Conservation (phyloP, 2,329 filamentous ascomycete genomes). For the Colletotrichum gigasporum region DNA sequence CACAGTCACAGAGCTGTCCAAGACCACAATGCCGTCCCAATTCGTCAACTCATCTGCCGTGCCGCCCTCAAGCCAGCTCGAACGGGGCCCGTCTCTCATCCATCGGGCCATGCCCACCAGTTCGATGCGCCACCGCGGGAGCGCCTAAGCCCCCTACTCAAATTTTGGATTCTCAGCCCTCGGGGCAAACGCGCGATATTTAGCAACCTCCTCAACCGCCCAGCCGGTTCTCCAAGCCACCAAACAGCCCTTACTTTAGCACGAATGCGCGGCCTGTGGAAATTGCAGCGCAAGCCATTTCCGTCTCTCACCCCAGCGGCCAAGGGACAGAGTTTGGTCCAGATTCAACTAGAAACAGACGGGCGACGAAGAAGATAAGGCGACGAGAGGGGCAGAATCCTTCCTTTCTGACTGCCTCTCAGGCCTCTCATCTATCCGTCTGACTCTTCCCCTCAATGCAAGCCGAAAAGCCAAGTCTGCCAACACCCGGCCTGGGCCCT, state of each 20-base stretch:
- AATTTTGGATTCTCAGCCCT: background rate
- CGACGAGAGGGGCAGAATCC: background rate
- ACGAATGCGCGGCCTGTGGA: background rate
- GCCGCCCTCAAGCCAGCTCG: background rate
- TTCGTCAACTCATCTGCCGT: background rate
- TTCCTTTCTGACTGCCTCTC: background rate
- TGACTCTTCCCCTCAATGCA: background rate
- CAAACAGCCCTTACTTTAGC: background rate
- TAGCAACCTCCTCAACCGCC: background rate
- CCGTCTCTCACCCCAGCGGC: background rate
- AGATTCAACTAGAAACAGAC: background rate
- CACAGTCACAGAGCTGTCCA: too few species aligned
- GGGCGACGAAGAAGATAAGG: too few species aligned
- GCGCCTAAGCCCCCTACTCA: background rate
- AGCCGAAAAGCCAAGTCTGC: background rate
- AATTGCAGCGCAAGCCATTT: slow-evolving; percentile 8
- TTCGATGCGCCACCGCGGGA: background rate
- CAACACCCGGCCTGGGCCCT: slow-evolving; percentile 3
- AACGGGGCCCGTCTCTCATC: background rate
- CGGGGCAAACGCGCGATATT: background rate
- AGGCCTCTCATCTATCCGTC: background rate
- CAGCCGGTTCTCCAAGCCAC: slow-evolving; percentile 1
- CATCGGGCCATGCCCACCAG: background rate
- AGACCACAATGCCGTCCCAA: background rate
- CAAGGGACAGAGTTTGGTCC: background rate